phyloP scores from a whole-genome alignment of 345 rosid species.

The Gossypium anomalum region DNA sequence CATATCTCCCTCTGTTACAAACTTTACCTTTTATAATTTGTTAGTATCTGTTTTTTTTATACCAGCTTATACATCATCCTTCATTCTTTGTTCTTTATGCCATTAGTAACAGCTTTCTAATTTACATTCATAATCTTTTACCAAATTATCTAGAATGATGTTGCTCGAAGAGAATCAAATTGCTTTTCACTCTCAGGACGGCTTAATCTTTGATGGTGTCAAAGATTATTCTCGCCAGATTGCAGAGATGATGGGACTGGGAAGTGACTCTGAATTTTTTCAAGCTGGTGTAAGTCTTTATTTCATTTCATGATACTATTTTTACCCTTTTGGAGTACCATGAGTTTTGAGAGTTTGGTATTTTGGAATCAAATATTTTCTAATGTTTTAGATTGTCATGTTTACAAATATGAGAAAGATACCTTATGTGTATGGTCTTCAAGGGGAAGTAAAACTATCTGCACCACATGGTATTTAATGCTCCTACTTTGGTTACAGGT shows the following conservation, averaged over 20 bases:
- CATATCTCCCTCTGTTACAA: not conserved
- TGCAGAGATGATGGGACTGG: constrained; percentile 96
- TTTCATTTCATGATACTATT: constrained; percentile 17
- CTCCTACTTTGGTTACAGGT: constrained; percentile 42
- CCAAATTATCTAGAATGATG: constrained; percentile 59
- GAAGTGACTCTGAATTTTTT: constrained; percentile 74
- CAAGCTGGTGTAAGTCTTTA: constrained; percentile 84
- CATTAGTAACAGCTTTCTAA: not conserved
- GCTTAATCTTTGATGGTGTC: constrained; percentile 80
- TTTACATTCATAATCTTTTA: not conserved
- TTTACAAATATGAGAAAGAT: constrained; percentile 2
- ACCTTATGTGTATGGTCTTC: constrained; percentile 1
- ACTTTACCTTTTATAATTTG: not conserved
- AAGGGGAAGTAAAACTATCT: constrained; percentile 1
- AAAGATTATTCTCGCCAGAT: constrained; percentile 93
- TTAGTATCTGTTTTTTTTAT: not conserved
- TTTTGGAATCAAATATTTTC: not conserved
- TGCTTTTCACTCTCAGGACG: constrained; percentile 85
- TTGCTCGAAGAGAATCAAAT: constrained; percentile 96
- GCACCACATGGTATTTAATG: not conserved
- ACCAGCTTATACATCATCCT: not conserved
- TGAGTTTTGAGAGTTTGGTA: constrained; percentile 11
- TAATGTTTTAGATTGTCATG: not conserved
- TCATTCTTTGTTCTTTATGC: constrained; percentile 1
- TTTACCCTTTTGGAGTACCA: not conserved